These are phyloP conservation scores for Colletotrichum sp. DNA, from an alignment of 2,329 filamentous ascomycete genomes.

Conservation along the genomic window DNA sequence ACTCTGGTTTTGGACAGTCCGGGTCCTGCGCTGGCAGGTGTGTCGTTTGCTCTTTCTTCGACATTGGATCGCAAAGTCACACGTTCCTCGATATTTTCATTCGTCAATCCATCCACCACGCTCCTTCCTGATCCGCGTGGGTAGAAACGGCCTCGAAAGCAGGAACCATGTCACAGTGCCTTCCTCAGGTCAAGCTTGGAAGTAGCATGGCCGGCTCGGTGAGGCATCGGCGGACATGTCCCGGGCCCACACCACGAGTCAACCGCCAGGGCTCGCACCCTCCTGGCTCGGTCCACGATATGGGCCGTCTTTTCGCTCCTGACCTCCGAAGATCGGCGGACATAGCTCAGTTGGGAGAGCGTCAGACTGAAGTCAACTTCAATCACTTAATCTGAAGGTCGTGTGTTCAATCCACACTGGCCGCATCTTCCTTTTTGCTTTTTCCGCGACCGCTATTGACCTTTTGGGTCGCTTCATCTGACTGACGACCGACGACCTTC, in stretches of 20 bases:
- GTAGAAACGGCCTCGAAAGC: not conserved
- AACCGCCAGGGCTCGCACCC: not conserved
- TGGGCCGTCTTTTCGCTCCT: accelerated
- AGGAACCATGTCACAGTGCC: not conserved
- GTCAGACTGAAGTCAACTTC: not conserved
- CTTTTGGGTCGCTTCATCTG: not conserved
- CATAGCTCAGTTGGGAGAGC: constrained; percentile 6
- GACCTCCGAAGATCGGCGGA: not conserved
- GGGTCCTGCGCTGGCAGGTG: not conserved
- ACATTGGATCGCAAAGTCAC: not conserved
- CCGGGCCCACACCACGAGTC: not conserved
- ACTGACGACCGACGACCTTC: not conserved
- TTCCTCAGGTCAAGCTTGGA: not conserved
- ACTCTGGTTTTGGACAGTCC: not conserved
- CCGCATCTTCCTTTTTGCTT: not conserved
- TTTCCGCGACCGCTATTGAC: not conserved
- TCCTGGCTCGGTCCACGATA: not conserved
- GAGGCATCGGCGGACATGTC: not conserved
- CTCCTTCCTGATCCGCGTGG: not conserved
- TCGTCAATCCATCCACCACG: not conserved
- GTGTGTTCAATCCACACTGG: not conserved
- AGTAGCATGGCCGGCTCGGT: not conserved
- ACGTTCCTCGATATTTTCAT: not conserved
- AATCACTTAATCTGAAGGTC: too few species aligned
- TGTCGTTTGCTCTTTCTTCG: not conserved